phyloP scores from a whole-genome alignment of 1,139 yeast genomes.

The Diutina rugosa region DNA sequence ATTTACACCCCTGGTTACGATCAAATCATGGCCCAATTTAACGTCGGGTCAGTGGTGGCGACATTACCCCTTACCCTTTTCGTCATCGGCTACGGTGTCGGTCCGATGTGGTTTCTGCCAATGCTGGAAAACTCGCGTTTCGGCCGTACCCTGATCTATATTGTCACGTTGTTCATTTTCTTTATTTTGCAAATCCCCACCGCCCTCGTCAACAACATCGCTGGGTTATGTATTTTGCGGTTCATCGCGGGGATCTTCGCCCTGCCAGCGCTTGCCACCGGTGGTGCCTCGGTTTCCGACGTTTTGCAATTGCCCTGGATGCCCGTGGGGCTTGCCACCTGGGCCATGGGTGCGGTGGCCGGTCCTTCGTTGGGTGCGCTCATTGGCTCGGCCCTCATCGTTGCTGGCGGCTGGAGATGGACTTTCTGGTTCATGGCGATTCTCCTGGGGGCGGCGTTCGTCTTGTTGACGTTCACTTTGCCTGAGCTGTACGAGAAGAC shows the following conservation, averaged over 20 bases:
- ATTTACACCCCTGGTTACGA: constrained; percentile 44
- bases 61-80: constrained; percentile 26
- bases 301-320: constrained; percentile 13
- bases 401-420: constrained; percentile 26
- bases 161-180: constrained; percentile 16
- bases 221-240: constrained; percentile 18
- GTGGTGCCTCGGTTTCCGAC: constrained; percentile 15
- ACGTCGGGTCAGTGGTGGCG: constrained; percentile 27
- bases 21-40: constrained; percentile 23
- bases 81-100: constrained; percentile 45
- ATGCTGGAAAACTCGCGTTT: constrained; percentile 36
- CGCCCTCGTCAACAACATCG: constrained; percentile 18
- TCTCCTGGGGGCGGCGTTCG: constrained; percentile 19
- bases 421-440: constrained; percentile 31
- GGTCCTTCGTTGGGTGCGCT: constrained; percentile 23
- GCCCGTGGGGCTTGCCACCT: constrained; percentile 16
- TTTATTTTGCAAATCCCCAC: constrained; percentile 21
- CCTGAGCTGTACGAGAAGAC: constrained; percentile 41
- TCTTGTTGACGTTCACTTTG: constrained; percentile 20
- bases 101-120: constrained; percentile 44
- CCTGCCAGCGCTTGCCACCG: constrained; percentile 19
- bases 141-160: constrained; percentile 37
- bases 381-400: constrained; percentile 16
- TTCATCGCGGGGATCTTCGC: constrained; percentile 20
- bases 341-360: constrained; percentile 31